Evolutionary conservation across 495 filamentous ascomycete species (phyloP), one percentile per base, ranked within the genome.

Genomic region (Podospora anserina): DNA sequence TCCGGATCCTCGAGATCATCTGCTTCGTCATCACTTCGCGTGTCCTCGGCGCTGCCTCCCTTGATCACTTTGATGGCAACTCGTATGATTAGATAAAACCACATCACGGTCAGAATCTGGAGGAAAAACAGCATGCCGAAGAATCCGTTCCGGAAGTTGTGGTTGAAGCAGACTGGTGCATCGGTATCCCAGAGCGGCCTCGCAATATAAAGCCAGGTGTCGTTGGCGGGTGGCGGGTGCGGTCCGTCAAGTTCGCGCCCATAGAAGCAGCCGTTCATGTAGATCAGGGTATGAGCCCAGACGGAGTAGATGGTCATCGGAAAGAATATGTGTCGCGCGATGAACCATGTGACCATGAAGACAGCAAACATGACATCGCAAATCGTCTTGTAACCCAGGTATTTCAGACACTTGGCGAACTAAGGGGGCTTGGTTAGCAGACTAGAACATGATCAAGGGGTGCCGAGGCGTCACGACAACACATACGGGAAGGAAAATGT

Each of bases 381-480:
- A 69, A 89, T 78, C 13, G 77, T 87, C 63, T 88, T 85, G 79
- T 82, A 92, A 64, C 89, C 88, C 18, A 95, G 77, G 76, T 99
- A 99, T 78, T 96, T 97, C 69, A 98, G 87, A 68, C 95, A 90
- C 78, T 99, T 99, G 58, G 95, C 95, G n/a, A 88, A 76, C 94
- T 98, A 23, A 19, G 65, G 18, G 2, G 64, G 1, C 7, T 18
- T 3, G 16, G 16, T 56, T 63, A 56, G 64, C 71, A 27, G 5
- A 55, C 60, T 2, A 11, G 13, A 16, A 49, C 2, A 49, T 13
- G 18, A 13, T 13, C 9, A 49, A 1, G 39, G 39, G 7, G 7
- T 49, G 39, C 13, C 39, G 13, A 53, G 68, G 55, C 11, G 18
- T 60, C 53, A 32, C 5, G 59, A 54, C 7, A 15, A 5, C 23